These are phyloP conservation scores for Tylopilus felleus DNA, from an alignment of 768 basidiomycete genomes.

Conservation along the genomic window DNA sequence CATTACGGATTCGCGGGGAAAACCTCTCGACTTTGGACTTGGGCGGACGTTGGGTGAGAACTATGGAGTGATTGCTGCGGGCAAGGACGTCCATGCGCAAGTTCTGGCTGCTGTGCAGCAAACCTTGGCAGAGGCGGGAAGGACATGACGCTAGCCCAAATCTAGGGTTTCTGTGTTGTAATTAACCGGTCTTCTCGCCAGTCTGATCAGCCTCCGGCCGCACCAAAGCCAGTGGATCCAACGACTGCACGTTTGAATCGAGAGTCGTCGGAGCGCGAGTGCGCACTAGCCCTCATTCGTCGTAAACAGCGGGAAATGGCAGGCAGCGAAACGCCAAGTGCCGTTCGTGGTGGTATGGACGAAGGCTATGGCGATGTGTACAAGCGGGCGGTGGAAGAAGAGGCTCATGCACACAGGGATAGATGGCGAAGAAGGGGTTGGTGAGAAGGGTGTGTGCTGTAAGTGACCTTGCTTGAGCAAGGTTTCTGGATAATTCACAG, in stretches of 20 bases:
- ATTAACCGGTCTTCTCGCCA: conserved; percentile 9
- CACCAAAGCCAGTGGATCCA: conserved; percentile 39
- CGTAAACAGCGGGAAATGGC: conserved; percentile 62
- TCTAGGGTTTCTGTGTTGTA: not conserved
- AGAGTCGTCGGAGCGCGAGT: conserved; percentile 71
- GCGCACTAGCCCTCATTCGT: conserved; percentile 68
- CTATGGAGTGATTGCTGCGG: conserved; percentile 82
- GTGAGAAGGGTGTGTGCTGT: too few species aligned
- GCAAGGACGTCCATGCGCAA: conserved; percentile 61
- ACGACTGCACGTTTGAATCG: conserved; percentile 58
- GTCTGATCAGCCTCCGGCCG: conserved; percentile 3
- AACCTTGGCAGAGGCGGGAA: conserved; percentile 35
- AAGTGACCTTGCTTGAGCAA: too few species aligned
- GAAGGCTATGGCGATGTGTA: conserved; percentile 66
- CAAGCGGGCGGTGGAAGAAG: conserved; percentile 68
- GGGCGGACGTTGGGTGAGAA: conserved; percentile 86
- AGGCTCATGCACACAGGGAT: conserved; percentile 53
- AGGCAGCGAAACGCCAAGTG: conserved; percentile 69
- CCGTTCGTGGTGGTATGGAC: conserved; percentile 47
- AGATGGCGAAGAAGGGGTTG: conserved; percentile 30
- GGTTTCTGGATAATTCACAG: too few species aligned
- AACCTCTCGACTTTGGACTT: conserved; percentile 77
- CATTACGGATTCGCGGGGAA: conserved; percentile 81
- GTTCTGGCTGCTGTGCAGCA: conserved; percentile 74
- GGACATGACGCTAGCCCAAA: not conserved